Conservation (phyloP, 768 basidiomycete genomes). For the Mycena venus region DNA sequence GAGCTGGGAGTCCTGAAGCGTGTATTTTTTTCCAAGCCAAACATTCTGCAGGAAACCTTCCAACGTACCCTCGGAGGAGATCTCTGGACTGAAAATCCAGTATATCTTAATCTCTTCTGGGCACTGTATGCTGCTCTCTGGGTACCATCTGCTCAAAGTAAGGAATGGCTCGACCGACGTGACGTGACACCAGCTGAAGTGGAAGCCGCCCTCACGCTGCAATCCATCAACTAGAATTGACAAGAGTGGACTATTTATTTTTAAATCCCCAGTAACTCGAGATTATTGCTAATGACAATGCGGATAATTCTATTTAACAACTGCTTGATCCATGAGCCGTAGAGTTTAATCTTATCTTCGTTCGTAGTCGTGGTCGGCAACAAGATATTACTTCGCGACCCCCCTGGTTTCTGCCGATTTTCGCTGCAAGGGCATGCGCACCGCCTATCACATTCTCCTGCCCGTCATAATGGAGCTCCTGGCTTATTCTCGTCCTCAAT, state of each 20-base stretch:
- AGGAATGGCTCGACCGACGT: not conserved
- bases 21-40: not conserved
- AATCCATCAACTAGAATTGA: not conserved
- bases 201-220: not conserved
- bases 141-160: not conserved
- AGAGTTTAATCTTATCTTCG: no score
- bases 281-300: not conserved
- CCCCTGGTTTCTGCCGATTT: no score
- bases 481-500: no score
- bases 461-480: no score
- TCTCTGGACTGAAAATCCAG: constrained; percentile 2
- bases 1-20: constrained; percentile 9
- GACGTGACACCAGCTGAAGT: not conserved
- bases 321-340: no score
- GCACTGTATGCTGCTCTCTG: constrained; percentile 8
- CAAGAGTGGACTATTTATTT: not conserved
- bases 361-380: no score
- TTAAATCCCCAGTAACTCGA: constrained; percentile 1
- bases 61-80: not conserved
- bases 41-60: not conserved
- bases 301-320: no score
- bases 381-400: no score
- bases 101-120: constrained; percentile 9
- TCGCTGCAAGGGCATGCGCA: no score
- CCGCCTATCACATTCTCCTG: no score